Evolutionary conservation across 768 basidiomycete species (phyloP).

Genomic region (Wakefieldia striispora): DNA sequence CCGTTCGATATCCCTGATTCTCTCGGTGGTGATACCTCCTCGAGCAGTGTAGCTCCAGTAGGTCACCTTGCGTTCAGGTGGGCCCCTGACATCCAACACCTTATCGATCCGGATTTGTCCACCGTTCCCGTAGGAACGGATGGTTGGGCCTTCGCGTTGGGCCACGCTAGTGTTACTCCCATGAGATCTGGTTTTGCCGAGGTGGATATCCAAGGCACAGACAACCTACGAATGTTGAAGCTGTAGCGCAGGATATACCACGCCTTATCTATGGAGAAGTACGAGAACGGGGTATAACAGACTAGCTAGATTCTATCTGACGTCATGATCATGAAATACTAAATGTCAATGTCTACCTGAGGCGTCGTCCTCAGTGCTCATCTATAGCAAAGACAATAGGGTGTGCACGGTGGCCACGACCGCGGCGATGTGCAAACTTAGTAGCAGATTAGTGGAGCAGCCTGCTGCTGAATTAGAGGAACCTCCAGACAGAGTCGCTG

Average conservation of each 20-base stretch:
- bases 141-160: slow-evolving; percentile 73
- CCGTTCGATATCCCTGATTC: slow-evolving; percentile 47
- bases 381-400: slow-evolving; percentile 18
- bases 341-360: slow-evolving; percentile 2
- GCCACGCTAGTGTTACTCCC: slow-evolving; percentile 75
- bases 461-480: slow-evolving; percentile 23
- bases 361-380: neutral
- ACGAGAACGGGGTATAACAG: neutral
- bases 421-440: slow-evolving; percentile 11
- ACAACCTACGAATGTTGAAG: slow-evolving; percentile 12
- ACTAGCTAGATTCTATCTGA: slow-evolving; percentile 7
- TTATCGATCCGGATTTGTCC: slow-evolving; percentile 59
- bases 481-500: slow-evolving; percentile 44
- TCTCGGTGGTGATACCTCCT: slow-evolving; percentile 6
- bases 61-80: slow-evolving; percentile 68
- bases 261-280: neutral
- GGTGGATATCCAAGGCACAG: slow-evolving; percentile 9
- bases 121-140: slow-evolving; percentile 76
- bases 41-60: slow-evolving; percentile 13
- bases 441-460: slow-evolving; percentile 1
- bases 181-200: slow-evolving; percentile 75
- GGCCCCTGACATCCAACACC: slow-evolving; percentile 64
- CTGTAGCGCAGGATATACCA: slow-evolving; percentile 50
- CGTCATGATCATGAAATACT: slow-evolving; percentile 7
- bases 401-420: slow-evolving; percentile 9